Evolutionary conservation across 208 protist genomes (phyloP), one percentile per base, ranked within the genome.

Genomic region (Leishmania lainsoni): DNA sequence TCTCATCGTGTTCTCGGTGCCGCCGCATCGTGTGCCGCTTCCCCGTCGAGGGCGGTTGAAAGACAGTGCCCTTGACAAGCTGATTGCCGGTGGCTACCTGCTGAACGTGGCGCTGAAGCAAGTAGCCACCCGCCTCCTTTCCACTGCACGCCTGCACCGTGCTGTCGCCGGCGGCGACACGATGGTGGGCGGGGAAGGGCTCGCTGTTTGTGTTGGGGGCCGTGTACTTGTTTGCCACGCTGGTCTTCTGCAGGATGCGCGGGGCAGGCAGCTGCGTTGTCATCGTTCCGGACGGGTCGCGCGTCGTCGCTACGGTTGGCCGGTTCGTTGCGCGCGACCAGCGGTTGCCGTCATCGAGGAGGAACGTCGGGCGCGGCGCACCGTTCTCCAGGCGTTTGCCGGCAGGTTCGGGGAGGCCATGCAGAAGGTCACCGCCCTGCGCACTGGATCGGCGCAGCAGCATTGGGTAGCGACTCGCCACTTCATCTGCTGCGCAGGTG

Each of bases 31-130:
- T 35, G 39, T 78, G 72, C 49, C 39, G 73, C 65, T 75, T 63
- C 35, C 51, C 32, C 75, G 68, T 63, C 17, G 71, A 14, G 20
- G 83, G 78, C 2, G 75, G 59, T 35, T 81, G 35, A 48, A 77
- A 86, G 1, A 45, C 56, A 16, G 87, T 87, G 29, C 79, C 78
- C 51, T 83, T 54, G 42, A 90, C 80, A 2, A 90, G 54, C 70
- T 71, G 76, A 56, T 68, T 75, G 39, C 88, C 88, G 2, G 79
- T 84, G 10, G 83, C 85, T 59, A 81, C 79, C 79, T 91, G 88
- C 86, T 91, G 88, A n/a, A 87, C 85, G 80, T 91, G 88, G 45
- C 86, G 83, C 81, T 91, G 88, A 3, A 91, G 78, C 1, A 91
- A 78, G 71, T 85, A 87, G 3, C 71, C 83, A 10, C 74, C 82